Evolutionary conservation across 768 basidiomycete species (phyloP).

Genomic region (Thelephora aurantiotincta): DNA sequence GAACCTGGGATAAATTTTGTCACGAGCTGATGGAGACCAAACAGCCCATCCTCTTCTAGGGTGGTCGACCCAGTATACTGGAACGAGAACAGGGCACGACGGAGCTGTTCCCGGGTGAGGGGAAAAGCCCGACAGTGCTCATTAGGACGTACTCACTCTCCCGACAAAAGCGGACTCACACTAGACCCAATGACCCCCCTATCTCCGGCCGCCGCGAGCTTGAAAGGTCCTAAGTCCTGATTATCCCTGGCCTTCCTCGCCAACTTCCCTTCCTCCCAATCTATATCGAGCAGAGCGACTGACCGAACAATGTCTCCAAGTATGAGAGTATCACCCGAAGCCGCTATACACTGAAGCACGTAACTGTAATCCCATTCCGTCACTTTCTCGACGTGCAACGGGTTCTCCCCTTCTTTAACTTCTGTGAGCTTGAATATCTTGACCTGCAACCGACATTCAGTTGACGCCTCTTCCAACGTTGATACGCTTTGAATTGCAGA

Average conservation of each 20-base stretch:
- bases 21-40: constrained; percentile 64
- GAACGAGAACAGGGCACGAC: constrained; percentile 56
- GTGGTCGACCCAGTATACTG: constrained; percentile 23
- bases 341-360: constrained; percentile 51
- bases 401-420: constrained; percentile 26
- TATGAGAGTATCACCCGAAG: constrained; percentile 38
- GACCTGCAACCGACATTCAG: constrained; percentile 9
- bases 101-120: constrained; percentile 27
- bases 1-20: constrained; percentile 61
- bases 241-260: constrained; percentile 52
- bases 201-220: constrained; percentile 41
- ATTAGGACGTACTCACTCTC: neutral
- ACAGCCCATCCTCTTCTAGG: constrained; percentile 55
- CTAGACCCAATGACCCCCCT: constrained; percentile 59
- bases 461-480: neutral
- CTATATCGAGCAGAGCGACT: constrained; percentile 50
- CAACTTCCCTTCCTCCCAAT: constrained; percentile 23
- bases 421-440: constrained; percentile 26
- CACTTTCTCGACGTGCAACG: constrained; percentile 27
- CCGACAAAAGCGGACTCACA: constrained; percentile 27
- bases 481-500: neutral
- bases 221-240: constrained; percentile 59
- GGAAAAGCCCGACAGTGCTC: neutral
- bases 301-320: constrained; percentile 77
- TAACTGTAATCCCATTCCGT: constrained; percentile 76